Conservation (phyloP, 1,284 basidiomycete species). For the Termitomyces sp. region DNA sequence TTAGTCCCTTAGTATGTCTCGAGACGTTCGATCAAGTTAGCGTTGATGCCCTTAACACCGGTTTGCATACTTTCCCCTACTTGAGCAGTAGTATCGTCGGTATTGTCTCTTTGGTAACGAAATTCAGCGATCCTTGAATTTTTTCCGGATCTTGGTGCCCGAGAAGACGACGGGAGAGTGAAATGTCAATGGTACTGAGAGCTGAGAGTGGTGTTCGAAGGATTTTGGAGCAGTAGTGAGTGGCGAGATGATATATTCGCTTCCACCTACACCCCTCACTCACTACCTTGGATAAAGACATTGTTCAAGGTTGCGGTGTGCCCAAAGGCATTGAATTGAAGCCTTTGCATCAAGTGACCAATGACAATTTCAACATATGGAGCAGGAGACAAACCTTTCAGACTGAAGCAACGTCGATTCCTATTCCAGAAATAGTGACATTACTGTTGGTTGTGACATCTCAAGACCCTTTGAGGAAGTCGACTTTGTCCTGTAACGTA, state of each 20-base stretch:
- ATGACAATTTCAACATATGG: neutral
- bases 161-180: conserved; percentile 59
- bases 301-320: conserved; percentile 45
- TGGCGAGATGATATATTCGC: conserved; percentile 50
- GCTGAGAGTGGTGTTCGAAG: conserved; percentile 69
- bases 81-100: conserved; percentile 63
- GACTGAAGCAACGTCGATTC: conserved; percentile 54
- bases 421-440: conserved; percentile 61
- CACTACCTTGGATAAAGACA: conserved; percentile 56
- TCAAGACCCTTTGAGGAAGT: conserved; percentile 54
- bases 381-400: conserved; percentile 39
- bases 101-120: conserved; percentile 59
- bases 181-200: conserved; percentile 50
- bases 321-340: conserved; percentile 45
- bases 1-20: no score
- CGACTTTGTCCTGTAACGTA: conserved; percentile 43
- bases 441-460: conserved; percentile 62
- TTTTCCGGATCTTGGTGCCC: conserved; percentile 50
- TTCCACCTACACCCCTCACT: conserved; percentile 50
- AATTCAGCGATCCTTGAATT: conserved; percentile 57
- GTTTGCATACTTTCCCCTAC: conserved; percentile 18
- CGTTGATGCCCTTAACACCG: neutral
- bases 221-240: conserved; percentile 57
- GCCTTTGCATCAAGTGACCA: conserved; percentile 25
- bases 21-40: neutral